Conservation (phyloP, 108 stramenopile genomes). For the Licmophora abbreviata region DNA sequence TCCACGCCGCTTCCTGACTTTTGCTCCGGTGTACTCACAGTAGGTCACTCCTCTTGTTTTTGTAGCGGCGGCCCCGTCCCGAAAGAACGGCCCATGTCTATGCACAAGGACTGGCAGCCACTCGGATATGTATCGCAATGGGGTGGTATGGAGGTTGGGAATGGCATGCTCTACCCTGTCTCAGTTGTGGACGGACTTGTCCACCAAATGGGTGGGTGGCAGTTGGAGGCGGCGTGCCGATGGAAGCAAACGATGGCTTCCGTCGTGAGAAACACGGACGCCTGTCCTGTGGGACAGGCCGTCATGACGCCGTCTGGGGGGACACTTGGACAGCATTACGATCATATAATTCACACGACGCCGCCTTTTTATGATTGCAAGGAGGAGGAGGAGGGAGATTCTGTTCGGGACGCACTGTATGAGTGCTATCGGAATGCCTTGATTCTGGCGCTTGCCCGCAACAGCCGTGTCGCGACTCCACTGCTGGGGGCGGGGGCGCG, state of each 20-base stretch:
- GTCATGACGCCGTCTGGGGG: conserved; percentile 31
- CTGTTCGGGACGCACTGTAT: not conserved
- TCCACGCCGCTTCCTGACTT: no score
- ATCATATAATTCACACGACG: conserved; percentile 2
- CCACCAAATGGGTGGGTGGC: conserved; percentile 64
- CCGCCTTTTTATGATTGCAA: conserved; percentile 8
- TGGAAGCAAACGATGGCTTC: not conserved
- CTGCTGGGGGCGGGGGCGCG: conserved; percentile 66
- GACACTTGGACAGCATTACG: conserved; percentile 2
- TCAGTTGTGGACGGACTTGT: conserved; percentile 67
- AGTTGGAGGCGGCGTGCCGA: conserved; percentile 23
- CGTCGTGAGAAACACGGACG: conserved; percentile 3
- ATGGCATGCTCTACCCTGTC: conserved; percentile 62
- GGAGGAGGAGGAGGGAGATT: not conserved
- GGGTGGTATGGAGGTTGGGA: conserved; percentile 80
- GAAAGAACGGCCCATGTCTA: not conserved
- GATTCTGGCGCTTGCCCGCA: not conserved
- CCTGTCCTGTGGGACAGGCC: conserved; percentile 51
- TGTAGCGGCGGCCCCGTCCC: conserved; percentile 37
- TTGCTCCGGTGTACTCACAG: not conserved
- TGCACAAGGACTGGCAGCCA: conserved; percentile 36
- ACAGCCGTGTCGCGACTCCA: conserved; percentile 40
- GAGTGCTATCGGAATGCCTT: conserved; percentile 1
- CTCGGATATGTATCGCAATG: conserved; percentile 58
- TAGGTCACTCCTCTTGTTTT: not conserved